Evolutionary conservation across 805 yeast species (phyloP).

Genomic region (Spathaspora boniae): DNA sequence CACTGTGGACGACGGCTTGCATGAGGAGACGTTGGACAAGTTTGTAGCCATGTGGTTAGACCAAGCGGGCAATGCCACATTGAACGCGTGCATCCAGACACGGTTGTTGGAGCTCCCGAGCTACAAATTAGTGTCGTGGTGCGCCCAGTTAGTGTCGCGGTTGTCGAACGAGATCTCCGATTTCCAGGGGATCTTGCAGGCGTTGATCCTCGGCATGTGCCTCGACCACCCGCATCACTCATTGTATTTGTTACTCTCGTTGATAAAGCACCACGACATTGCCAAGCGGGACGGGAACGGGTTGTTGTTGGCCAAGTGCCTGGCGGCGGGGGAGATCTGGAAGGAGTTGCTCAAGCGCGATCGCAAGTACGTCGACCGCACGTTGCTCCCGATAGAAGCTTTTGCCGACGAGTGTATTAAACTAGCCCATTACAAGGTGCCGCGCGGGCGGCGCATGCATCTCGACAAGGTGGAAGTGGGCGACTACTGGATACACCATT

Average conservation of each 20-base stretch:
- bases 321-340: constrained; percentile 49
- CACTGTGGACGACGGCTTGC: constrained; percentile 35
- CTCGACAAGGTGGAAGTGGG: constrained; percentile 40
- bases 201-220: constrained; percentile 46
- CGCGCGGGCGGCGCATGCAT: constrained; percentile 28
- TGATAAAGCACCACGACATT: constrained; percentile 43
- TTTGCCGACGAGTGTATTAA: constrained; percentile 50
- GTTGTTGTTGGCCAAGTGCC: constrained; percentile 45
- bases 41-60: constrained; percentile 85
- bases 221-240: constrained; percentile 70
- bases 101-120: constrained; percentile 47
- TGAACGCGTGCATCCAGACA: constrained; percentile 41
- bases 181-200: constrained; percentile 56
- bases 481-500: constrained; percentile 45
- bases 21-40: constrained; percentile 60
- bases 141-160: constrained; percentile 75
- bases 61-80: constrained; percentile 40
- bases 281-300: constrained; percentile 24
- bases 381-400: constrained; percentile 43
- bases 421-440: constrained; percentile 46
- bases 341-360: constrained; percentile 24
- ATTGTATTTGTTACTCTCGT: constrained; percentile 57
- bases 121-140: constrained; percentile 71
- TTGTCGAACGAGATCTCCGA: constrained; percentile 43
- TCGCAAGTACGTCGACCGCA: constrained; percentile 19